Conservation (phyloP, 2,329 filamentous ascomycete genomes). For the Gremmenia infestans region DNA sequence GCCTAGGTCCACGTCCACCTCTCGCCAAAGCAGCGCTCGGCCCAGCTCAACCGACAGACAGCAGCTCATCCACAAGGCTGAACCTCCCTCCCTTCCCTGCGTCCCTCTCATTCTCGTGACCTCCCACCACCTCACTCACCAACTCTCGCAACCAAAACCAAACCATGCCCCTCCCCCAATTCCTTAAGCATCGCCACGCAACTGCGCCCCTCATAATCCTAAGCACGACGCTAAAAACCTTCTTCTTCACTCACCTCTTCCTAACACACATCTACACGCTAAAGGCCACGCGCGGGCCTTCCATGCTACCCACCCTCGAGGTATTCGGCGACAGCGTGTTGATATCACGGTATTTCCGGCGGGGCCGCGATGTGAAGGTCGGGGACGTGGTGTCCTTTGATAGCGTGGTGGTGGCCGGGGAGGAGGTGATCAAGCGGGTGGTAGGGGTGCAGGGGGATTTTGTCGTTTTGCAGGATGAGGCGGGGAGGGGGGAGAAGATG, state of each 20-base stretch:
- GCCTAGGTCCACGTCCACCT: background rate
- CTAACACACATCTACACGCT: conserved; percentile 58
- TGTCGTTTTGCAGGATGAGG: conserved; percentile 57
- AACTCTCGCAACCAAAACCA: background rate
- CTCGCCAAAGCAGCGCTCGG: background rate
- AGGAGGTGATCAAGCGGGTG: conserved; percentile 65
- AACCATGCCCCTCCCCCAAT: conserved; percentile 1
- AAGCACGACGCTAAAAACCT: conserved; percentile 42
- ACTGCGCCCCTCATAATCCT: conserved; percentile 37
- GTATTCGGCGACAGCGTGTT: conserved; percentile 63
- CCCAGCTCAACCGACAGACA: background rate
- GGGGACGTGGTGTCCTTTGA: conserved; percentile 80
- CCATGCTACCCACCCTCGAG: conserved; percentile 83
- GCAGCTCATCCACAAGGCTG: background rate
- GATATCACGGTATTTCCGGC: conserved; percentile 61
- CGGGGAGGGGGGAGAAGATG: conserved; percentile 44
- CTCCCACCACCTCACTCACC: background rate
- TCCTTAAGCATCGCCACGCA: conserved; percentile 10
- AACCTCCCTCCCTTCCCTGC: background rate
- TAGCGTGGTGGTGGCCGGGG: conserved; percentile 61
- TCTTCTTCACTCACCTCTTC: conserved; percentile 46
- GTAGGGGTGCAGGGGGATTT: conserved; percentile 52
- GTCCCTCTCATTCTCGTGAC: conserved; percentile 7
- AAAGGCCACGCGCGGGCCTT: conserved; percentile 62
- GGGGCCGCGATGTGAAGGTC: conserved; percentile 63